A percentile compares a stretch with the other conserved stretches of the same genome.
These are phyloP conservation scores for Phytophthora colocasiae DNA, from an alignment of 352 stramenopile genomes.

Conservation along the genomic window DNA sequence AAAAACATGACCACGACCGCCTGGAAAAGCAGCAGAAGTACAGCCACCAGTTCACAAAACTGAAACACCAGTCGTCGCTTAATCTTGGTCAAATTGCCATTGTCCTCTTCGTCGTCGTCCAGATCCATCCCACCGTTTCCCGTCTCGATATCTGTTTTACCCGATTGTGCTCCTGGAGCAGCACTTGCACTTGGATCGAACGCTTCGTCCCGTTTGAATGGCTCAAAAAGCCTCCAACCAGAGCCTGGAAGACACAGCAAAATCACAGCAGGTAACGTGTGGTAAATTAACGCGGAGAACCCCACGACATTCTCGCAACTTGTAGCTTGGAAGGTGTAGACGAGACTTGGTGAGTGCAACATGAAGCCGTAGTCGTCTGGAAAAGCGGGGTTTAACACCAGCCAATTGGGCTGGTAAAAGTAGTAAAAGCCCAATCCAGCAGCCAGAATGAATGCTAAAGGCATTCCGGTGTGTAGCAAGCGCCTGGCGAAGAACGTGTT, in stretches of 20 bases:
- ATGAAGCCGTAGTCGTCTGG: constrained; percentile 56
- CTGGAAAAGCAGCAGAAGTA: constrained; percentile 62
- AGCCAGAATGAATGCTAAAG: constrained; percentile 50
- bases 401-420: constrained; percentile 54
- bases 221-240: constrained; percentile 69
- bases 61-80: constrained; percentile 79
- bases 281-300: constrained; percentile 79
- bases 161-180: constrained; percentile 13
- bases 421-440: constrained; percentile 75
- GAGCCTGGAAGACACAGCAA: constrained; percentile 66
- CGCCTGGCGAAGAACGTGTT: constrained; percentile 86
- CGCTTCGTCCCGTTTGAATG: constrained; percentile 66
- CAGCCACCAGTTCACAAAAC: constrained; percentile 68
- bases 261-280: constrained; percentile 65
- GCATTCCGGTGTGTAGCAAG: constrained; percentile 53
- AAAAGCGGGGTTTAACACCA: constrained; percentile 50
- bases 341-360: constrained; percentile 45
- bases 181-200: not conserved
- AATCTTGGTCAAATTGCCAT: constrained; percentile 74
- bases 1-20: constrained; percentile 72
- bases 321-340: constrained; percentile 76
- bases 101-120: constrained; percentile 42
- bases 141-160: constrained; percentile 35
- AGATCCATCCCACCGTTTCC: constrained; percentile 33
- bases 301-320: constrained; percentile 83